phyloP scores from a whole-genome alignment of 2,329 filamentous ascomycete genomes.

The Bipolaris victoriae region DNA sequence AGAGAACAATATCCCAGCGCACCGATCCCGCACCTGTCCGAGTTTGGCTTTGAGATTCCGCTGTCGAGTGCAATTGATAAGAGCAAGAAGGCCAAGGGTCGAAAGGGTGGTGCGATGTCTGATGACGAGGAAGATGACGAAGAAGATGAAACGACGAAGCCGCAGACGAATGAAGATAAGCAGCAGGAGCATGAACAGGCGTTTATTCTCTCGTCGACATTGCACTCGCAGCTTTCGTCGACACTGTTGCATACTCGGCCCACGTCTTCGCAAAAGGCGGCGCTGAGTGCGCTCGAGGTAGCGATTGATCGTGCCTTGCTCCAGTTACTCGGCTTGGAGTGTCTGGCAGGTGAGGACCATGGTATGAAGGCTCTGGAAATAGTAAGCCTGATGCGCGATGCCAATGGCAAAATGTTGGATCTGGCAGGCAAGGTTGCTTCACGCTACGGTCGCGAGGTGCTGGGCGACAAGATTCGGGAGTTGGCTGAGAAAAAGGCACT shows the following conservation, averaged over 20 bases:
- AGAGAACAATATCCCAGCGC: slow-evolving; percentile 81
- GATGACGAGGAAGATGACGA: slow-evolving; percentile 42
- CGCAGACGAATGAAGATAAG: slow-evolving; percentile 51
- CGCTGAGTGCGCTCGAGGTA: slow-evolving; percentile 74
- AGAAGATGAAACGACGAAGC: slow-evolving; percentile 35
- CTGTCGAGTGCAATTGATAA: slow-evolving; percentile 63
- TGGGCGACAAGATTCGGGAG: slow-evolving; percentile 90
- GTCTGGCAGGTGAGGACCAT: slow-evolving; percentile 87
- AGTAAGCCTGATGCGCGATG: slow-evolving; percentile 82
- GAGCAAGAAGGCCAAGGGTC: slow-evolving; percentile 22
- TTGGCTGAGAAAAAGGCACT: slow-evolving; percentile 73
- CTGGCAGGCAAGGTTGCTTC: slow-evolving; percentile 88
- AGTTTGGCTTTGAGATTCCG: slow-evolving; percentile 91
- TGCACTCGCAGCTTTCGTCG: slow-evolving; percentile 77
- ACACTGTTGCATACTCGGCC: slow-evolving; percentile 71
- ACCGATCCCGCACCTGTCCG: slow-evolving; percentile 89
- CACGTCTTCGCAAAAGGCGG: slow-evolving; percentile 67
- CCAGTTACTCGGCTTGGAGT: slow-evolving; percentile 87
- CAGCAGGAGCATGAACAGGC: slow-evolving; percentile 75
- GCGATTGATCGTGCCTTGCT: slow-evolving; percentile 90
- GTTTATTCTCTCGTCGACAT: slow-evolving; percentile 76
- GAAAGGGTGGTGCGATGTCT: slow-evolving; percentile 42
- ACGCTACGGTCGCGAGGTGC: slow-evolving; percentile 77
- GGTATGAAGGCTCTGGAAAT: slow-evolving; percentile 96
- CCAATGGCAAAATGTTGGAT: slow-evolving; percentile 86